These are phyloP conservation scores for Candolleomyces aberdarensis DNA, from an alignment of 768 basidiomycete species.

Conservation along the genomic window DNA sequence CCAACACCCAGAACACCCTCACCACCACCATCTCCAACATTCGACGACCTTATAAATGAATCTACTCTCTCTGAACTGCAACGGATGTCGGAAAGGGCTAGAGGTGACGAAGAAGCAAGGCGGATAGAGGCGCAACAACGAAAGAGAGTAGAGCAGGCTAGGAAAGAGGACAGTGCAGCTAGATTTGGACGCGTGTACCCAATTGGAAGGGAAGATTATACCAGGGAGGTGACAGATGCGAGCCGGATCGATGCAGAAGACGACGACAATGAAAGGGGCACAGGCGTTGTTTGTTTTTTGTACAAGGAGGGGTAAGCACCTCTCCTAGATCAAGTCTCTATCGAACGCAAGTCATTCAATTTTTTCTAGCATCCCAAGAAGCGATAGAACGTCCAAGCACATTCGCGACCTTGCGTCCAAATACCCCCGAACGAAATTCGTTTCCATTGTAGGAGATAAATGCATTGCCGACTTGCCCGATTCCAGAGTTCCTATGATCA, in stretches of 20 bases:
- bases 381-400: constrained; percentile 71
- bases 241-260: constrained; percentile 68
- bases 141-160: constrained; percentile 64
- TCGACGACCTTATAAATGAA: constrained; percentile 65
- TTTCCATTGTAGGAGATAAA: constrained; percentile 91
- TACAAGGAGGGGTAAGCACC: constrained; percentile 88
- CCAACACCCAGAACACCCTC: constrained; percentile 69
- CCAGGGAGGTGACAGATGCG: constrained; percentile 91
- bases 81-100: constrained; percentile 68
- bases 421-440: constrained; percentile 92
- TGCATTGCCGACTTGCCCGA: constrained; percentile 98
- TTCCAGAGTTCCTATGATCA: constrained; percentile 83
- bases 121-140: constrained; percentile 55
- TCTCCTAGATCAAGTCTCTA: neutral
- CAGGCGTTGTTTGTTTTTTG: constrained; percentile 90
- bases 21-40: constrained; percentile 71
- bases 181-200: constrained; percentile 85
- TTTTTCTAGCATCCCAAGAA: constrained; percentile 64
- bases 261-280: constrained; percentile 68
- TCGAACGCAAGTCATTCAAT: neutral
- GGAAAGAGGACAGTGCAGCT: constrained; percentile 51
- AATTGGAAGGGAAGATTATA: constrained; percentile 92
- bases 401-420: constrained; percentile 70
- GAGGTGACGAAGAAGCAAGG: constrained; percentile 48
- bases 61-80: constrained; percentile 60